These are phyloP conservation scores for Acidiella bohemica DNA, from an alignment of 495 filamentous ascomycete genomes.

Conservation along the genomic window DNA sequence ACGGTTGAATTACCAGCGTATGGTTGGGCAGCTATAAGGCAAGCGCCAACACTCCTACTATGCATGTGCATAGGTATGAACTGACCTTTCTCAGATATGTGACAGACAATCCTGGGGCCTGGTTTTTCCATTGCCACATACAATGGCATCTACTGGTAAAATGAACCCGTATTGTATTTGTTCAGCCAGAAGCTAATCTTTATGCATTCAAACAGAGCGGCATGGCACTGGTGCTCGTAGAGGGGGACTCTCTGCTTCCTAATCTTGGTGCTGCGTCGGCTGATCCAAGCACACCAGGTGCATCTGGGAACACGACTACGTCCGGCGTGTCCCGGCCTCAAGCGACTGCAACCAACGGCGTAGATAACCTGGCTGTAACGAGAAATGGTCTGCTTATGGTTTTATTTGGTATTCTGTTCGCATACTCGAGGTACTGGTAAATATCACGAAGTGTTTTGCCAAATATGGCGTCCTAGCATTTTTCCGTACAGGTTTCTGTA, in stretches of 20 bases:
- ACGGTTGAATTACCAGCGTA: slow-evolving; percentile 12
- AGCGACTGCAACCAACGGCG: background rate
- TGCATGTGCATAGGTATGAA: background rate
- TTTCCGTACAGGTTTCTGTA: background rate
- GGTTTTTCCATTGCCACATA: slow-evolving; percentile 41
- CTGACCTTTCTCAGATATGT: slow-evolving; percentile 18
- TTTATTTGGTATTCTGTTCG: background rate
- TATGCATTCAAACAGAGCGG: background rate
- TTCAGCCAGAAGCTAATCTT: background rate
- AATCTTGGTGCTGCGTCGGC: background rate
- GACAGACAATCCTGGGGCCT: slow-evolving; percentile 36
- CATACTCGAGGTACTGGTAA: background rate
- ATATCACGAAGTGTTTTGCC: background rate
- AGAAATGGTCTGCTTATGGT: background rate
- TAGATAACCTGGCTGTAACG: background rate
- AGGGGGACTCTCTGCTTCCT: background rate
- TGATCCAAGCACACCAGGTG: background rate
- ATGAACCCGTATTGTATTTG: background rate
- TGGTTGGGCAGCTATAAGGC: slow-evolving; percentile 16
- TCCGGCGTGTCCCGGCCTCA: background rate
- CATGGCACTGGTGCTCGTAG: background rate
- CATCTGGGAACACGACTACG: background rate
- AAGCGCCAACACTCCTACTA: background rate
- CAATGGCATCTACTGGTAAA: background rate
- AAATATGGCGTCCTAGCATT: background rate